These are phyloP conservation scores for Delonix regia DNA, from an alignment of 306 rosid species.

Conservation along the genomic window DNA sequence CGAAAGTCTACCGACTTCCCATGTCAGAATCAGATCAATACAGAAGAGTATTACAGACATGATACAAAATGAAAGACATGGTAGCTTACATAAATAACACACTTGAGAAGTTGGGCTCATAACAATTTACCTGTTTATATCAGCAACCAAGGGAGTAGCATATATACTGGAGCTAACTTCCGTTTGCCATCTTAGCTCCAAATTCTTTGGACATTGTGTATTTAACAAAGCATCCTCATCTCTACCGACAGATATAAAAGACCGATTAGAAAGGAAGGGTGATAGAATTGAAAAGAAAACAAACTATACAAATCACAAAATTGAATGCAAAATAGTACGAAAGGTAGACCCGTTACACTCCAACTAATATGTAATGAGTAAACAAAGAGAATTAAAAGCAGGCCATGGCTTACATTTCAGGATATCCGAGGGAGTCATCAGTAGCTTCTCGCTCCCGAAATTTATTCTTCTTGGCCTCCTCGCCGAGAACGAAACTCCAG, in stretches of 20 bases:
- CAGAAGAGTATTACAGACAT: neutral
- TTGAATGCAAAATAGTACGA: neutral
- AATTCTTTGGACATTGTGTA: slow-evolving; percentile 84
- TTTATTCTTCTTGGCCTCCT: slow-evolving; percentile 58
- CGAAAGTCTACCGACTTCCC: slow-evolving; percentile 10
- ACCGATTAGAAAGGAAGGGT: neutral
- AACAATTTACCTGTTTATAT: slow-evolving; percentile 75
- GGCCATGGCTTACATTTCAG: slow-evolving; percentile 61
- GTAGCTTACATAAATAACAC: neutral
- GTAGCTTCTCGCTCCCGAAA: slow-evolving; percentile 92
- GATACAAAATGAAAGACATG: neutral
- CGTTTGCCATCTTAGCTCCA: slow-evolving; percentile 98
- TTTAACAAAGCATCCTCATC: slow-evolving; percentile 91
- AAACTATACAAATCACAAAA: slow-evolving; percentile 8
- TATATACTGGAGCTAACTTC: slow-evolving; percentile 98
- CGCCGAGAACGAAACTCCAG: slow-evolving; percentile 49
- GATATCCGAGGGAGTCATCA: slow-evolving; percentile 80
- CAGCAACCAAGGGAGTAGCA: slow-evolving; percentile 93
- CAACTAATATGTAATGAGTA: neutral
- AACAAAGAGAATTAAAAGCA: neutral
- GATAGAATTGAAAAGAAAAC: slow-evolving; percentile 4
- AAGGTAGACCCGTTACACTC: neutral
- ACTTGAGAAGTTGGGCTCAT: neutral
- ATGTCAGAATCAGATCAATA: slow-evolving; percentile 14
- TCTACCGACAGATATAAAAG: slow-evolving; percentile 40